Conservation (phyloP, 139 green algal species). For the Pseudopediastrum boryanum region DNA sequence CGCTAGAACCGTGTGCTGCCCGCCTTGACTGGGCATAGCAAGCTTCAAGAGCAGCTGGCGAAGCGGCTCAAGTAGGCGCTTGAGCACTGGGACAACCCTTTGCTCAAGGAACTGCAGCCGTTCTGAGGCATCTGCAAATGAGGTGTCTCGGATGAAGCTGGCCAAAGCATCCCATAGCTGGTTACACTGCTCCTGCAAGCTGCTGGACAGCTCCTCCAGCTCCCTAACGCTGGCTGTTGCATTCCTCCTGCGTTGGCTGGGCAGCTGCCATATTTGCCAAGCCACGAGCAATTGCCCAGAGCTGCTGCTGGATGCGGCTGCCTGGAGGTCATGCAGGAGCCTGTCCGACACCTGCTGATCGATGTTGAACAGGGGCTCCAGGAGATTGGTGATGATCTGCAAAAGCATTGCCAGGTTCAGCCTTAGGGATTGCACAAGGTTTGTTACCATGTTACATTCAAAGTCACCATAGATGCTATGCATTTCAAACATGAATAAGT, state of each 20-base stretch:
- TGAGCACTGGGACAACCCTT: conserved; percentile 1
- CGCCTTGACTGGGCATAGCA: background rate
- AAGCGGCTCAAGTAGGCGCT: background rate
- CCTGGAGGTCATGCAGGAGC: conserved; percentile 21
- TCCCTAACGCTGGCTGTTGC: background rate
- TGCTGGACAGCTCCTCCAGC: background rate
- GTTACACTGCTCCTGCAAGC: background rate
- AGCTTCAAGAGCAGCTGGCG: background rate
- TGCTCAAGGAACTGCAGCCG: background rate
- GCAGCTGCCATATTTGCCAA: background rate
- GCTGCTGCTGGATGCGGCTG: conserved; percentile 21
- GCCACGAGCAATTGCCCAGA: background rate
- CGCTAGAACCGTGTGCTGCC: background rate
- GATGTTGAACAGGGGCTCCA: too few relatives aligned
- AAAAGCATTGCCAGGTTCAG: too few relatives aligned
- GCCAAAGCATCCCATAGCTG: background rate
- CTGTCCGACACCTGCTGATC: conserved; percentile 1
- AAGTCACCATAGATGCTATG: too few relatives aligned
- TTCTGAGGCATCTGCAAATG: conserved; percentile 23
- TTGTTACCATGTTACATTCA: too few relatives aligned
- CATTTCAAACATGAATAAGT: too few relatives aligned
- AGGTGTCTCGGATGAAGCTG: conserved; percentile 1
- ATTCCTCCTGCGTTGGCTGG: background rate
- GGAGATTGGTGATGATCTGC: too few relatives aligned
- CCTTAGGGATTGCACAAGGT: too few relatives aligned